Base-by-base conservation (phyloP, 139 green algal species). In the Desmodesmus armatus region DNA sequence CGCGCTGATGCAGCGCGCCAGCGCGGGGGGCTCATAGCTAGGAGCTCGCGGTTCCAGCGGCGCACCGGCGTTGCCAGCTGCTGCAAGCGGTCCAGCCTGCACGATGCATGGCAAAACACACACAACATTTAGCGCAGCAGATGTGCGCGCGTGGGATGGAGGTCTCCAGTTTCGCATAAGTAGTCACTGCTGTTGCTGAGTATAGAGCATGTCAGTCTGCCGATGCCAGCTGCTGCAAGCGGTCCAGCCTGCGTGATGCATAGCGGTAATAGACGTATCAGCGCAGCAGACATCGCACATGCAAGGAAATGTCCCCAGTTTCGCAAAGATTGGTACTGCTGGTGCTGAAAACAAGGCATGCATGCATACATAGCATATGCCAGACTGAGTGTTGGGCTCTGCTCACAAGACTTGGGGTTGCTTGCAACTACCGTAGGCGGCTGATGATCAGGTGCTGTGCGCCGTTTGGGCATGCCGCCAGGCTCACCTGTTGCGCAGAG, bases 41-140 rank as follows among this genome's bases (percentile, higher is more conserved):
- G 65, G 3, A 85, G 65, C 63, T 77, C 31, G 6, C 47, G 15
- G 11, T 75, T 63, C 79, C 79, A 85, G 21, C 44, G 63, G 17
- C 47, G 41, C 65, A 51, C 60, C 5, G 33, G 31, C 2, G 43
- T n/a, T 19, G 62, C 55, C 6, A 85, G 65, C 2, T 41, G 4
- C 33, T 77, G 65, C 43, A 85, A 65, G 9, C 79, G 79, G 44
- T 78, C 63, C 44, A 85, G 49, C 79, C 79, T 85, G 55, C 13
- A 25, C 11, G 17, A 15, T 6, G 17, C 17, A 31, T 65, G 55
- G 21, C 17, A 5, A 19, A 27, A 65, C 17, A 9, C 17, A 15
- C 17, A 65, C 5, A 65, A n/a, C 55, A 65, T 9, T 27, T 9
- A 78, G 33, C 19, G 33, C 67, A 49, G 3, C 35, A 49, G 29